A percentile compares a stretch with the other conserved stretches of the same genome.
phyloP scores from a whole-genome alignment of 2,329 filamentous ascomycete species.

The Cytospora schulzeri region DNA sequence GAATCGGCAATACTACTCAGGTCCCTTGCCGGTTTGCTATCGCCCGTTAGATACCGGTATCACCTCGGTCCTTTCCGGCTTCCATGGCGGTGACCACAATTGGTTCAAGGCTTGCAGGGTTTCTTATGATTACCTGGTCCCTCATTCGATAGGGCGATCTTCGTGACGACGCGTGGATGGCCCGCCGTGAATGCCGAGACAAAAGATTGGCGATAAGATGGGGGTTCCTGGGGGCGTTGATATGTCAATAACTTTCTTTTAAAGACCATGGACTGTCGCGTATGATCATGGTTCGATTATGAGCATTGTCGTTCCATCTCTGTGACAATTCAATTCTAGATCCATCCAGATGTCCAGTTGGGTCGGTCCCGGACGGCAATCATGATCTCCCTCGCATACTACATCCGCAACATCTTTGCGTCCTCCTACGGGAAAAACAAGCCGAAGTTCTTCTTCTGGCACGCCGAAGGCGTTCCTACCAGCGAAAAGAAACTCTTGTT shows the following conservation, averaged over 20 bases:
- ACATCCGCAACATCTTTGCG: slow-evolving; percentile 33
- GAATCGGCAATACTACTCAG: not conserved
- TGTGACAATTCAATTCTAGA: not conserved
- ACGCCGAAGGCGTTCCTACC: slow-evolving; percentile 31
- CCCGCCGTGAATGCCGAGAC: not conserved
- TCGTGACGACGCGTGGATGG: not conserved
- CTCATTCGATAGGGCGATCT: not conserved
- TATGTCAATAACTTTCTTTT: not conserved
- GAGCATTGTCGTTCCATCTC: not conserved
- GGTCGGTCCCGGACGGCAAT: not conserved
- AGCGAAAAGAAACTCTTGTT: slow-evolving; percentile 35
- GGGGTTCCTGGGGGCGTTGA: too few relatives aligned
- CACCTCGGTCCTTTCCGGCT: not conserved
- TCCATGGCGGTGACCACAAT: not conserved
- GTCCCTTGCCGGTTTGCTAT: slow-evolving; percentile 2
- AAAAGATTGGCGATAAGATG: not conserved
- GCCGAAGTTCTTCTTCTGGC: slow-evolving; percentile 35
- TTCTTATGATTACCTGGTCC: not conserved
- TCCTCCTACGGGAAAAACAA: slow-evolving; percentile 34
- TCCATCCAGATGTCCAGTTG: not conserved
- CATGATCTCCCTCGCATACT: slow-evolving; percentile 26
- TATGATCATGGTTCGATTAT: not conserved
- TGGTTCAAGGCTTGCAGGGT: not conserved
- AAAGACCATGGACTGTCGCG: not conserved
- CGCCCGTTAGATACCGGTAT: slow-evolving; percentile 6